phyloP scores from a whole-genome alignment of 2,329 filamentous ascomycete species.

The Colletotrichum liriopes region DNA sequence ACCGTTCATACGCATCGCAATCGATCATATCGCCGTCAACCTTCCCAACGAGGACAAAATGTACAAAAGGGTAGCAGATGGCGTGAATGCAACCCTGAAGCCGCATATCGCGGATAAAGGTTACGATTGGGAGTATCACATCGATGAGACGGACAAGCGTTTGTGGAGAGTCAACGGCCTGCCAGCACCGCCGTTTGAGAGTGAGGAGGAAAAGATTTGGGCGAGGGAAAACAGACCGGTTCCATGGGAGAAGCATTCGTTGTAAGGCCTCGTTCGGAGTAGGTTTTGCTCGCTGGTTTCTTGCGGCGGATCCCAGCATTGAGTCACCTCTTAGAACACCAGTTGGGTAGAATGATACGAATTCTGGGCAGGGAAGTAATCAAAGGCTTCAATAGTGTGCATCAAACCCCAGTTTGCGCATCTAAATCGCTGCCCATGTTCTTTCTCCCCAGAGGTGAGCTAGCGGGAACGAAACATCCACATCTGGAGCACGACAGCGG shows the following conservation, averaged over 20 bases:
- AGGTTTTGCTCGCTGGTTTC: neutral
- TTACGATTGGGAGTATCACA: conserved; percentile 60
- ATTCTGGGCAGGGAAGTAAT: too few species aligned
- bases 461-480: too few species aligned
- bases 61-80: conserved; percentile 24
- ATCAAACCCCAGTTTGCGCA: too few species aligned
- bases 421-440: too few species aligned
- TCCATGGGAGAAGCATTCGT: neutral
- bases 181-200: conserved; percentile 53
- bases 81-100: conserved; percentile 53
- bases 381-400: too few species aligned
- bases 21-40: conserved; percentile 47
- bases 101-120: conserved; percentile 58
- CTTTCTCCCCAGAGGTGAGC: too few species aligned
- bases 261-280: fast-evolving
- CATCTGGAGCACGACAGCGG: too few species aligned
- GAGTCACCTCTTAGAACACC: too few species aligned
- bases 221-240: neutral
- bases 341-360: neutral
- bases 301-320: too few species aligned
- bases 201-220: conserved; percentile 56
- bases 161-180: conserved; percentile 62
- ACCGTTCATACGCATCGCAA: conserved; percentile 55
- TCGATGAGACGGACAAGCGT: conserved; percentile 58
- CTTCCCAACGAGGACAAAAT: conserved; percentile 48